Base-by-base conservation (phyloP, 208 protist species). In the Crithidia expoeki region DNA sequence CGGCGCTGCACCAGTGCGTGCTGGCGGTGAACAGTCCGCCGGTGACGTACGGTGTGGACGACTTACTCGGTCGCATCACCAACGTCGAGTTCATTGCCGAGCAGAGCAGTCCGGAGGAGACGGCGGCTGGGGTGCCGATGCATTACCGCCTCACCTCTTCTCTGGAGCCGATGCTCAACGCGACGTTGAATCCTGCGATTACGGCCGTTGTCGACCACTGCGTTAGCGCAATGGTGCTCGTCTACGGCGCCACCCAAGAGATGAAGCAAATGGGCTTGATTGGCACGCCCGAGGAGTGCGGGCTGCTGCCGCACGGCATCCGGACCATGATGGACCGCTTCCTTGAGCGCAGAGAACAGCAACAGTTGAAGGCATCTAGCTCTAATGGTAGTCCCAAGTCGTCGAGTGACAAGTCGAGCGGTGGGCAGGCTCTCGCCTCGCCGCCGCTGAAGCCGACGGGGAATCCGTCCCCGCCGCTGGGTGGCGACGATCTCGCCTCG, bases 201-300 rank as follows among this genome's bases (percentile, higher is more conserved):
- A 80, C 74, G 2, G 87, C 79, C 6, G 86, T 93, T 23, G 65
- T 93, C 5, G 90, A 95, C 60, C 85, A 90, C 73, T 93, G 86
- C 61, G 70, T 93, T n/a, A 88, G 77, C 64, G 72, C 86, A 27
- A 89, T 89, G 36, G 85, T 93, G 40, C 71, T 95, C 28, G 80
- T 95, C 1, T 95, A 93, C 66, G 87, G 90, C 11, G 85, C 86
- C n/a, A 95, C 90, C 53, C 90, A 93, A 73, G 90, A 95, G 67
- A 95, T 95, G 90, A 92, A 92, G 72, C 90, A 95, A 46, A 84
- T 95, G 68, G 90, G 90, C 14, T 68, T 95, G 21, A 89, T 93
- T 61, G 90, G 90, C 14, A 95, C 90, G 2, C 90, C 90, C 9
- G 80, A 90, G 53, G 78, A 86, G 68, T 92, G 85, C 65, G 90